Percentiles rank a stretch among this genome's conserved stretches.
Evolutionary conservation across 202 grass and related monocot species (phyloP).

Genomic region (Tripidium arundinaceum): DNA sequence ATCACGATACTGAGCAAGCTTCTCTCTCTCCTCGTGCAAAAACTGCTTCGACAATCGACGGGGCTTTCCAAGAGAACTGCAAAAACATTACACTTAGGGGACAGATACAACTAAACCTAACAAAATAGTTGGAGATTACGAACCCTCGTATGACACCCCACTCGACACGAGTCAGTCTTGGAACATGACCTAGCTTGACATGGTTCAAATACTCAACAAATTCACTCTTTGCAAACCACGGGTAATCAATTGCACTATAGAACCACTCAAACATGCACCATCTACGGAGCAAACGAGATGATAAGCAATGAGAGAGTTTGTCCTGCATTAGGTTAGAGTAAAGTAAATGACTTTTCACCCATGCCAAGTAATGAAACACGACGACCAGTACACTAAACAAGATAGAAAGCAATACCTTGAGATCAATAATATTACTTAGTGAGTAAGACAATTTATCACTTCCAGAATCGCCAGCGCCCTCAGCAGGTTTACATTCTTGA

Average conservation of each 20-base stretch:
- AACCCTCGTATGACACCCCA: constrained; percentile 98
- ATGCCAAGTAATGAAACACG: constrained; percentile 12
- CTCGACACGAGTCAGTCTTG: constrained; percentile 84
- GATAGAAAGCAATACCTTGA: constrained; percentile 57
- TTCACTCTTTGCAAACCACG: constrained; percentile 97
- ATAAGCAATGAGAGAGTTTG: constrained; percentile 81
- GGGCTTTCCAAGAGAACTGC: constrained; percentile 98
- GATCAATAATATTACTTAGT: constrained; percentile 41
- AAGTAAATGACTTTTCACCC: constrained; percentile 28
- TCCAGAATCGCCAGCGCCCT: constrained; percentile 40
- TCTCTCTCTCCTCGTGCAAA: constrained; percentile 89
- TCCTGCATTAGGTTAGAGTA: constrained; percentile 46
- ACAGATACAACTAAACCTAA: constrained; percentile 2
- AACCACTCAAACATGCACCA: constrained; percentile 99
- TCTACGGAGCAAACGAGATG: constrained; percentile 80
- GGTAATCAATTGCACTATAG: constrained; percentile 98
- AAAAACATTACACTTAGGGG: constrained; percentile 39
- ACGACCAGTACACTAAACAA: constrained; percentile 12
- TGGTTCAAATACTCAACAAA: constrained; percentile 99
- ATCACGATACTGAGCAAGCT: constrained; percentile 78
- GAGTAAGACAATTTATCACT: constrained; percentile 48
- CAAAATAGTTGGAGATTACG: constrained; percentile 24
- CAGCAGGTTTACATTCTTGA: constrained; percentile 56
- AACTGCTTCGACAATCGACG: constrained; percentile 87
- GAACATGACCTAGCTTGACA: constrained; percentile 93